Conservation (phyloP, 1,139 yeast species). For the Blastobotrys arbuscula region DNA sequence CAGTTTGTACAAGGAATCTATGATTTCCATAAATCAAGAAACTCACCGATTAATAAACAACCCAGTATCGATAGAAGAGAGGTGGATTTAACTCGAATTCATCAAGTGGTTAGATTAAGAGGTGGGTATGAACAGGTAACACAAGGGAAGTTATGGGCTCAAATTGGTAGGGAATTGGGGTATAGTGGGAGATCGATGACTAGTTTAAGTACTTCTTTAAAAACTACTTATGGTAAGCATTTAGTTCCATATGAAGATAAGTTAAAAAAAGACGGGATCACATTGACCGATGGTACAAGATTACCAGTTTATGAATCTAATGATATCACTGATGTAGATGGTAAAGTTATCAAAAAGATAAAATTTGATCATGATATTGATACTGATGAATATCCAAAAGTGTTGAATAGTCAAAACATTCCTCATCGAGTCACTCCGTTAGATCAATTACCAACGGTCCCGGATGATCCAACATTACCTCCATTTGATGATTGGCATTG, state of each 20-base stretch:
- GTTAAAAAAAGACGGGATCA: conserved; percentile 21
- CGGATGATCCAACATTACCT: conserved; percentile 21
- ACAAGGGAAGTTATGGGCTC: conserved; percentile 42
- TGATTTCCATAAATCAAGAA: conserved; percentile 33
- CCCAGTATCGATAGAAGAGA: conserved; percentile 37
- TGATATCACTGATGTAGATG: conserved; percentile 1
- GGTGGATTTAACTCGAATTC: conserved; percentile 35
- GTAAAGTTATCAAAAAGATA: conserved; percentile 19
- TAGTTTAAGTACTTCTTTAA: conserved; percentile 62
- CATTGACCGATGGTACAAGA: conserved; percentile 13
- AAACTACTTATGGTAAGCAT: conserved; percentile 42
- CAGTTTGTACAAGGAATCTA: conserved; percentile 31
- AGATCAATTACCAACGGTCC: conserved; percentile 15
- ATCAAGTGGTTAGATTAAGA: conserved; percentile 33
- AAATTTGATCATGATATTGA: background rate
- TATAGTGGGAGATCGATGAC: conserved; percentile 66
- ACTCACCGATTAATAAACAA: conserved; percentile 27
- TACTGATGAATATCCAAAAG: conserved; percentile 14
- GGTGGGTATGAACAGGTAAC: conserved; percentile 37
- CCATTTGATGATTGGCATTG: conserved; percentile 24
- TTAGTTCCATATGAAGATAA: conserved; percentile 35
- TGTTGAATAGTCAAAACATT: conserved; percentile 15
- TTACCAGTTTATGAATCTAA: conserved; percentile 10
- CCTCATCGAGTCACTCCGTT: conserved; percentile 18
- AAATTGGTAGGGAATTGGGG: conserved; percentile 66